Evolutionary conservation across 768 basidiomycete genomes (phyloP), one percentile per base, ranked within the genome.

Genomic region (Phylloporus rhodoxanthus): DNA sequence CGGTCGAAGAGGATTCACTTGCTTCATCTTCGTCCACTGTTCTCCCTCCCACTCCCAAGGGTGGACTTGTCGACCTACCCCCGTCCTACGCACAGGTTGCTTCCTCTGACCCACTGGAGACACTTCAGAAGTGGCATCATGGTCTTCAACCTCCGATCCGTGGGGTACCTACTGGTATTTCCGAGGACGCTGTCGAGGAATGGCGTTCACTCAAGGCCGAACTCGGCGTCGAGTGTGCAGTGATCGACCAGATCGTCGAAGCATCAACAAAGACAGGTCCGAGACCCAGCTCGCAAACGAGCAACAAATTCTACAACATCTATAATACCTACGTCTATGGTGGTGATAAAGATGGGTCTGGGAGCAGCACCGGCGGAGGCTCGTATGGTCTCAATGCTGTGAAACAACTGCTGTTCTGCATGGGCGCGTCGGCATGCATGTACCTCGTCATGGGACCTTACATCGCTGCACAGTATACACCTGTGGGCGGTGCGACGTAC

Each of bases 171-270:
- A 77, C 76, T 3, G 83, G 82, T 10, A 69, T 91, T 23, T 81
- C 87, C 4, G 75, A 79, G 45, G 87, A 88, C 30, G 71, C 79
- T 2, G 65, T 76, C 20, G 85, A 84, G 54, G 87, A 88, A 55
- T 91, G 89, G 90, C 80, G 80, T 55, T 76, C 82, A 7, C 70
- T 91, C 47, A 88, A 91, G 67, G 79, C 79, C 23, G 87, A 91
- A 62, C 74, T 91, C 8, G 89, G 89, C 10, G 74, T 89, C 38
- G 83, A 83, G 23, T 91, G 89, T 58, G 56, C 71, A 25, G 85
- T 87, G 40, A 85, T 91, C 57, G 88, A 91, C 64, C 80, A 83
- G 65, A 71, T 91, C 48, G 78, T 71, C 37, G 69, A 69, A 50
- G 72, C 76, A 4, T 63, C 65, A 19, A 45, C 58, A 14, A 67